Evolutionary conservation across 768 basidiomycete genomes (phyloP).

Genomic region (Clavaria fumosa): DNA sequence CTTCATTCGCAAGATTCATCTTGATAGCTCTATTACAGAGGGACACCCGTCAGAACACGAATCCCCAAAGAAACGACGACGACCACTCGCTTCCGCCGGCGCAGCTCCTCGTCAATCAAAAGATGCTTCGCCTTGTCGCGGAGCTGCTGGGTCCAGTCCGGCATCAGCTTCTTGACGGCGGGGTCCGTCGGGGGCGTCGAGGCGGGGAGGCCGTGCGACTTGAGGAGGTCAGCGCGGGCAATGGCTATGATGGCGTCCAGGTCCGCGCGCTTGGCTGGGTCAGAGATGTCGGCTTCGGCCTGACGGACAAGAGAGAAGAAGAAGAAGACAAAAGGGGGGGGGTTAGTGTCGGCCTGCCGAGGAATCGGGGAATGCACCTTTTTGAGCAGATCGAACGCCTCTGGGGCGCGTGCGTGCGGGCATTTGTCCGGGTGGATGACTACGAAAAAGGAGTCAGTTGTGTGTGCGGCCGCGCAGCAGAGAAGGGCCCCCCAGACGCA

Average conservation of each 20-base stretch:
- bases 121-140: slow-evolving; percentile 66
- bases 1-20: slow-evolving; percentile 85
- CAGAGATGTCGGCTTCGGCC: slow-evolving; percentile 76
- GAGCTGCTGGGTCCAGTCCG: slow-evolving; percentile 53
- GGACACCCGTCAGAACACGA: slow-evolving; percentile 2
- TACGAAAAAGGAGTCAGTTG: slow-evolving; percentile 24
- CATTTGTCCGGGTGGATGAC: slow-evolving; percentile 99
- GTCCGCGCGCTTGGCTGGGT: slow-evolving; percentile 65
- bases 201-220: slow-evolving; percentile 42
- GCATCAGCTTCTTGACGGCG: slow-evolving; percentile 36
- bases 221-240: slow-evolving; percentile 56
- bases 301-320: slow-evolving; percentile 16
- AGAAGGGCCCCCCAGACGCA: no score
- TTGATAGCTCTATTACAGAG: slow-evolving; percentile 52
- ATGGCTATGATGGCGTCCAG: slow-evolving; percentile 66
- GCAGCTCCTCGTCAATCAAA: slow-evolving; percentile 79
- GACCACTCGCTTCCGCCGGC: slow-evolving; percentile 57
- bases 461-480: no score
- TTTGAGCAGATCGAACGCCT: slow-evolving; percentile 88
- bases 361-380: slow-evolving; percentile 36
- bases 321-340: background rate
- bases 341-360: no score
- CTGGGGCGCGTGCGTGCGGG: slow-evolving; percentile 70
- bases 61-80: background rate
- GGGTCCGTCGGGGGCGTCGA: slow-evolving; percentile 46